Evolutionary conservation across 2,329 filamentous ascomycete species (phyloP).

Genomic region (Rutstroemia sp.): DNA sequence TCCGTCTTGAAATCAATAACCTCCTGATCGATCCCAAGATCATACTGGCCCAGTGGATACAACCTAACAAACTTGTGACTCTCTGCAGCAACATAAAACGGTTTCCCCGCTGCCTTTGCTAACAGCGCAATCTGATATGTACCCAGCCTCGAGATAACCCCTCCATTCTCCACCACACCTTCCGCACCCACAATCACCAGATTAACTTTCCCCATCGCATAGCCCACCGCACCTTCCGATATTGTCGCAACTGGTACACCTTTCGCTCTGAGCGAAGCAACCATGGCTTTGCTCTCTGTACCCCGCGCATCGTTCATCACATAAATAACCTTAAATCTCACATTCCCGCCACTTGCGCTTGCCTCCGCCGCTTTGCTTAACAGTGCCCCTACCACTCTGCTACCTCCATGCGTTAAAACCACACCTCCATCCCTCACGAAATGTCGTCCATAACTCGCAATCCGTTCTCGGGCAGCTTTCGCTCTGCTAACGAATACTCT

Average conservation of each 20-base stretch:
- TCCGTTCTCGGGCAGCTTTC: slow-evolving; percentile 75
- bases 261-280: slow-evolving; percentile 60
- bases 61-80: slow-evolving; percentile 94
- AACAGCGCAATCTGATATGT: slow-evolving; percentile 79
- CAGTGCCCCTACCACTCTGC: slow-evolving; percentile 72
- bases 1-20: slow-evolving; percentile 66
- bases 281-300: slow-evolving; percentile 62
- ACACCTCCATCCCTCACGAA: slow-evolving; percentile 73
- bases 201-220: slow-evolving; percentile 69
- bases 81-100: slow-evolving; percentile 87
- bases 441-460: slow-evolving; percentile 69
- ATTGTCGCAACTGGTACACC: slow-evolving; percentile 82
- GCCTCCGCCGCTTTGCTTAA: slow-evolving; percentile 66
- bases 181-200: slow-evolving; percentile 64
- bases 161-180: slow-evolving; percentile 89
- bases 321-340: slow-evolving; percentile 79
- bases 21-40: slow-evolving; percentile 72
- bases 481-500: slow-evolving; percentile 81
- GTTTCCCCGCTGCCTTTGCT: slow-evolving; percentile 58
- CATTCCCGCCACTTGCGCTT: slow-evolving; percentile 42
- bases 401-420: slow-evolving; percentile 87
- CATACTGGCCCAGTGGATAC: slow-evolving; percentile 74
- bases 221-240: slow-evolving; percentile 66
- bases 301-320: slow-evolving; percentile 50
- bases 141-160: slow-evolving; percentile 82